Conservation (phyloP, 345 rosid genomes). For the Hypericum perforatum region DNA sequence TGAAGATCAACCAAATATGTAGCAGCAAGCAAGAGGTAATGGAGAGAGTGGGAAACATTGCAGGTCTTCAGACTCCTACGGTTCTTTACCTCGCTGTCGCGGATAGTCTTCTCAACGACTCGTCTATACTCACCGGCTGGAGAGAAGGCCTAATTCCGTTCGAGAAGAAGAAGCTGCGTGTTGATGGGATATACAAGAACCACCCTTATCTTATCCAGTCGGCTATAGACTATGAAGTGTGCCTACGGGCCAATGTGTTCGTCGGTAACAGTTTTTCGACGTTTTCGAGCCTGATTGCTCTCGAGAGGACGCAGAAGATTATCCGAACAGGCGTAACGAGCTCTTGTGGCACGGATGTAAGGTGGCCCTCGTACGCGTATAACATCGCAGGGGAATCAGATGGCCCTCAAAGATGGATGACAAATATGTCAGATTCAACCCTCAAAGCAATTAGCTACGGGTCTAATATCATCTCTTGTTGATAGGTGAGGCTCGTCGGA, state of each 20-base stretch:
- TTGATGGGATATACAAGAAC: slow-evolving; percentile 54
- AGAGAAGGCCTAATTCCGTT: slow-evolving; percentile 56
- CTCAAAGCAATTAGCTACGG: slow-evolving; percentile 84
- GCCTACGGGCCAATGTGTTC: slow-evolving; percentile 70
- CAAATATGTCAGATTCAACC: slow-evolving; percentile 74
- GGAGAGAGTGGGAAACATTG: slow-evolving; percentile 66
- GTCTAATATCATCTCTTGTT: slow-evolving; percentile 57
- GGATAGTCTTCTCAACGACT: slow-evolving; percentile 62
- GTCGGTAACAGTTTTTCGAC: slow-evolving; percentile 94
- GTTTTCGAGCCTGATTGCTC: slow-evolving; percentile 82
- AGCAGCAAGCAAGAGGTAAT: slow-evolving; percentile 78
- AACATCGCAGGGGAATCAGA: slow-evolving; percentile 56
- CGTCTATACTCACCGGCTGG: slow-evolving; percentile 70
- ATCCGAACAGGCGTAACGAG: slow-evolving; percentile 46
- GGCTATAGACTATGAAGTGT: slow-evolving; percentile 95
- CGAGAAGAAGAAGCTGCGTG: slow-evolving; percentile 78
- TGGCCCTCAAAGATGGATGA: slow-evolving; percentile 72
- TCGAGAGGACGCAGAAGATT: slow-evolving; percentile 80
- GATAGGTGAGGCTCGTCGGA: slow-evolving; percentile 10
- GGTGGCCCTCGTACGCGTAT: slow-evolving; percentile 88
- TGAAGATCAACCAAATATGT: slow-evolving; percentile 57
- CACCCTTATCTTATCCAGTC: slow-evolving; percentile 84
- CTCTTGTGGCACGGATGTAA: slow-evolving; percentile 35
- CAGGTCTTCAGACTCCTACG: slow-evolving; percentile 31
- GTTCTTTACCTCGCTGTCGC: slow-evolving; percentile 86